These are phyloP conservation scores for Raphanus hybrid DNA, from an alignment of 441 rosid genomes.

Conservation along the genomic window DNA sequence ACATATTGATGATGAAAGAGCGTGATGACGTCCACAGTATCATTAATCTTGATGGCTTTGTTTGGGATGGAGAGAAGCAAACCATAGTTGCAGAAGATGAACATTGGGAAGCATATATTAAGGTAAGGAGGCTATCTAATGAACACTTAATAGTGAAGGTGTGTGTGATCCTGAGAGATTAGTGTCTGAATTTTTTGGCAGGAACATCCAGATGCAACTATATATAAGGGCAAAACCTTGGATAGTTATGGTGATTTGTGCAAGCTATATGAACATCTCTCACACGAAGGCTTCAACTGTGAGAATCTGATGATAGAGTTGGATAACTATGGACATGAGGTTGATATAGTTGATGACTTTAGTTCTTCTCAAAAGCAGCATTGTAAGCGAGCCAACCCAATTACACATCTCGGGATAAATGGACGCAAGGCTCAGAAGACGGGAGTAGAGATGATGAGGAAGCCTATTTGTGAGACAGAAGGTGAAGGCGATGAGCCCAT, in stretches of 20 bases:
- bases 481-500: conserved; percentile 30
- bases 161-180: neutral
- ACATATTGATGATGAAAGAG: conserved; percentile 67
- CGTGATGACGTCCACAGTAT: conserved; percentile 60
- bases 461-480: conserved; percentile 35
- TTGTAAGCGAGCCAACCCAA: conserved; percentile 47
- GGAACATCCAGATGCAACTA: conserved; percentile 67
- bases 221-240: conserved; percentile 56
- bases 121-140: conserved; percentile 48
- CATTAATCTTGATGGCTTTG: conserved; percentile 56
- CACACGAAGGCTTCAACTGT: conserved; percentile 38
- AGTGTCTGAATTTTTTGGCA: conserved; percentile 44
- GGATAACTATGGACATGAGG: conserved; percentile 41
- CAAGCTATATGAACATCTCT: conserved; percentile 55
- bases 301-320: conserved; percentile 44
- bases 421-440: conserved; percentile 56
- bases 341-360: conserved; percentile 42
- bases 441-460: conserved; percentile 47
- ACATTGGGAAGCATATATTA: conserved; percentile 64
- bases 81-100: conserved; percentile 59
- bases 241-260: conserved; percentile 54
- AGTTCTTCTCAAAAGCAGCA: conserved; percentile 44
- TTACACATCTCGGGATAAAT: conserved; percentile 24
- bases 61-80: conserved; percentile 71
- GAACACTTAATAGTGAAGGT: neutral